Conservation (phyloP, 2,329 filamentous ascomycete genomes). For the Penicillium thymicola region DNA sequence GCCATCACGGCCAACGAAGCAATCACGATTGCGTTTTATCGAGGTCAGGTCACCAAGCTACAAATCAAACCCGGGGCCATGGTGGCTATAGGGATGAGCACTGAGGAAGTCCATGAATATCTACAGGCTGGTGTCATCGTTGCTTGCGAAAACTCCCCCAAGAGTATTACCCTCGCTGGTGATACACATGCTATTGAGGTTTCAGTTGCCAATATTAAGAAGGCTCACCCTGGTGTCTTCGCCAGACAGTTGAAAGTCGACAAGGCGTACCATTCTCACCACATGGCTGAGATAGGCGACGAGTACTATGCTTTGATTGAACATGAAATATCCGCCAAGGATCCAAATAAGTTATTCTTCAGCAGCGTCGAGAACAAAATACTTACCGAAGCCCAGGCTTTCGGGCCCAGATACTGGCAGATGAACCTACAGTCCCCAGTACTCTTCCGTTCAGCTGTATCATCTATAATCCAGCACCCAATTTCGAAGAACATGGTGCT, state of each 20-base stretch:
- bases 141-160: constrained; percentile 17
- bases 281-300: constrained; percentile 17
- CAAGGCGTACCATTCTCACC: constrained; percentile 19
- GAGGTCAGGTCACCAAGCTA: constrained; percentile 11
- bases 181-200: constrained; percentile 3
- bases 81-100: constrained; percentile 14
- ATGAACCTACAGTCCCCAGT: constrained; percentile 22
- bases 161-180: constrained; percentile 16
- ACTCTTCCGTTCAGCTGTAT: constrained; percentile 15
- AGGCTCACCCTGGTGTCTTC: not conserved
- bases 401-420: constrained; percentile 20
- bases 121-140: constrained; percentile 9
- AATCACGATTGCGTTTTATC: constrained; percentile 16
- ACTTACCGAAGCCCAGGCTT: not conserved
- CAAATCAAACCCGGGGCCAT: constrained; percentile 8
- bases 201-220: constrained; percentile 2
- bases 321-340: not conserved
- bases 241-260: constrained; percentile 10
- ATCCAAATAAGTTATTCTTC: constrained; percentile 10
- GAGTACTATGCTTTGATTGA: constrained; percentile 6
- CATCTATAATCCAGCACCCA: constrained; percentile 3
- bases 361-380: constrained; percentile 11
- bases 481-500: constrained; percentile 15
- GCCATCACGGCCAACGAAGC: constrained; percentile 8
- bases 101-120: constrained; percentile 1